phyloP scores from a whole-genome alignment of 1,284 basidiomycete species.

The Leccinum pallidistipes region DNA sequence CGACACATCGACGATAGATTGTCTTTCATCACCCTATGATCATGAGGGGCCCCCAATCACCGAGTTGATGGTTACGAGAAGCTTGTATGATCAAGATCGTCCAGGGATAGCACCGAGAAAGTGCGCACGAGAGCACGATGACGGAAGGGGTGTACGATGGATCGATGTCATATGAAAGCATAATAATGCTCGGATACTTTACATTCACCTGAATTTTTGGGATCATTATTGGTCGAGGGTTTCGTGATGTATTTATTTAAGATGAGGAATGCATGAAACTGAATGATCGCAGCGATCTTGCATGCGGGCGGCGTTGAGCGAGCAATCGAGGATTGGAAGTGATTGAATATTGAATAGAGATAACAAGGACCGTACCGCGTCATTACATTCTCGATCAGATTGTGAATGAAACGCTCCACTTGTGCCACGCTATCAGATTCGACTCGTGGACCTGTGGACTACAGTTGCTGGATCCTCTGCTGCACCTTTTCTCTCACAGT shows the following conservation, averaged over 20 bases:
- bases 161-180: slow-evolving; percentile 13
- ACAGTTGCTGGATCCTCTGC: slow-evolving; percentile 58
- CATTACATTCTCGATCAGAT: background rate
- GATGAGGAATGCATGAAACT: background rate
- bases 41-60: background rate
- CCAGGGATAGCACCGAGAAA: background rate
- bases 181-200: slow-evolving; percentile 6
- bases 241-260: background rate
- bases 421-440: background rate
- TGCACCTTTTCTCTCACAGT: slow-evolving; percentile 83
- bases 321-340: background rate
- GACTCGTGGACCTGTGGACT: slow-evolving; percentile 6
- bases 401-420: background rate
- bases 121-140: background rate
- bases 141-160: background rate
- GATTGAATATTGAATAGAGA: background rate
- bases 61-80: background rate
- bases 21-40: slow-evolving; percentile 14
- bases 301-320: background rate
- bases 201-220: slow-evolving; percentile 2
- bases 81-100: background rate
- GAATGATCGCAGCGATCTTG: background rate
- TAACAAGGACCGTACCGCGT: background rate
- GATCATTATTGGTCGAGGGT: background rate
- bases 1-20: slow-evolving; percentile 7